A percentile compares a stretch with the other conserved stretches of the same genome.
These are phyloP conservation scores for Lactarius hengduanensis DNA, from an alignment of 768 basidiomycete species.

Conservation along the genomic window DNA sequence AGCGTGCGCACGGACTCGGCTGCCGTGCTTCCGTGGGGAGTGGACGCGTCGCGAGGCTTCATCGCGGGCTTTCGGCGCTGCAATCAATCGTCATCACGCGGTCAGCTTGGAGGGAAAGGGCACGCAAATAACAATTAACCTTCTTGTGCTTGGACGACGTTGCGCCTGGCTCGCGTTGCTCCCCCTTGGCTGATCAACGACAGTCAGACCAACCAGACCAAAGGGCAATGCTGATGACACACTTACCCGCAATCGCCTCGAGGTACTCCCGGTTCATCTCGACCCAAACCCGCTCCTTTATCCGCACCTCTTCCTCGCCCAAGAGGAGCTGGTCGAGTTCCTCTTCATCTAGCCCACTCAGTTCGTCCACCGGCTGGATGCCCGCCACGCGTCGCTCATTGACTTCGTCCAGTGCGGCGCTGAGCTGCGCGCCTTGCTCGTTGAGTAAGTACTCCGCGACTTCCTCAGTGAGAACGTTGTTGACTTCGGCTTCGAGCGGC, in stretches of 20 bases:
- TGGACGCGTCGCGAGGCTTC: constrained; percentile 72
- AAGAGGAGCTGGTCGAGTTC: constrained; percentile 82
- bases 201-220: constrained; percentile 12
- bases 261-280: constrained; percentile 91
- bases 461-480: constrained; percentile 64
- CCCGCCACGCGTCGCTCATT: constrained; percentile 60
- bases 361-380: constrained; percentile 50
- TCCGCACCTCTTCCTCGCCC: constrained; percentile 73
- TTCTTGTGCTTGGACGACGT: constrained; percentile 60
- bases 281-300: constrained; percentile 93
- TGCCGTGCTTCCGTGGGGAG: constrained; percentile 64
- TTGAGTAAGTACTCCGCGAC: constrained; percentile 65
- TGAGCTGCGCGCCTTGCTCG: constrained; percentile 56
- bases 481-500: constrained; percentile 58
- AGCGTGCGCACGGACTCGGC: constrained; percentile 77
- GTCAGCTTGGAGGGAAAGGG: constrained; percentile 33
- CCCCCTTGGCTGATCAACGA: constrained; percentile 60
- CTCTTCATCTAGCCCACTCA: constrained; percentile 83
- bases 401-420: constrained; percentile 63
- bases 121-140: constrained; percentile 45
- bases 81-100: constrained; percentile 14
- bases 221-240: constrained; percentile 11
- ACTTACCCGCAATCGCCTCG: constrained; percentile 78
- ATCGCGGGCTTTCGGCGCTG: constrained; percentile 68
- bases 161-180: constrained; percentile 42